Evolutionary conservation across 495 filamentous ascomycete genomes (phyloP), one percentile per base, ranked within the genome.

Genomic region (Penicillium coffeae): DNA sequence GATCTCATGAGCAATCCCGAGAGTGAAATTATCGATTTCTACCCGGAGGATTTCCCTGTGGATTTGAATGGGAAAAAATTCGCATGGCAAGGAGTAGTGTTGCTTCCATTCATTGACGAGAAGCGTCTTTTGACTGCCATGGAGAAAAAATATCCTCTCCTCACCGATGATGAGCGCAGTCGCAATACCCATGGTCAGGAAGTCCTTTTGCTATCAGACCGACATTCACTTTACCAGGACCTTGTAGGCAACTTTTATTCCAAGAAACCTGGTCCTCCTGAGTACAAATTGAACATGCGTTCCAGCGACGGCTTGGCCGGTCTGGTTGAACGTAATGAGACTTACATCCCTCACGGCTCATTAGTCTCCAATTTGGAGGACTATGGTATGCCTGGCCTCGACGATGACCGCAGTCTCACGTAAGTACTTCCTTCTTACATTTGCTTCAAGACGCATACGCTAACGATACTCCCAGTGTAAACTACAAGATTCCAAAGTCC

Each of bases 1-100:
- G 70, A 78, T 32, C 73, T 99, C 14, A 99, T 99, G 93, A 87
- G 81, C 13, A 72, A 92, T 3, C 74, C 83, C 14, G 80, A 95
- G 30, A 94, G 88, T 61, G 84, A 90, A 45, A 99, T 99, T 48
- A 85, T 93, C 43, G 92, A 99, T 55, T 99, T 97, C 69, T 99
- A 99, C 56, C 94, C 94, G 0, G 87, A 89, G 56, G 88, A 95
- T 34, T 99, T 99, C 61, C 79, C 84, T 3, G 77, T 96, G 45
- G 93, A 99, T 62, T 68, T 97, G 45, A 97, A 99, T 48, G 93
- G 93, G 48, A 97, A 97, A 74, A 99, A 97, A 62, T 94, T 95
- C 67, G 88, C 89, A 2, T 99, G 93, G 93, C 92, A 99, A 60
- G 93, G 93, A 52, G 89, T 97, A 35, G 88, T 88, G 18, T 71